Evolutionary conservation across 345 rosid species (phyloP), one percentile per base, ranked within the genome.

Genomic region (Eucalyptus sp.): DNA sequence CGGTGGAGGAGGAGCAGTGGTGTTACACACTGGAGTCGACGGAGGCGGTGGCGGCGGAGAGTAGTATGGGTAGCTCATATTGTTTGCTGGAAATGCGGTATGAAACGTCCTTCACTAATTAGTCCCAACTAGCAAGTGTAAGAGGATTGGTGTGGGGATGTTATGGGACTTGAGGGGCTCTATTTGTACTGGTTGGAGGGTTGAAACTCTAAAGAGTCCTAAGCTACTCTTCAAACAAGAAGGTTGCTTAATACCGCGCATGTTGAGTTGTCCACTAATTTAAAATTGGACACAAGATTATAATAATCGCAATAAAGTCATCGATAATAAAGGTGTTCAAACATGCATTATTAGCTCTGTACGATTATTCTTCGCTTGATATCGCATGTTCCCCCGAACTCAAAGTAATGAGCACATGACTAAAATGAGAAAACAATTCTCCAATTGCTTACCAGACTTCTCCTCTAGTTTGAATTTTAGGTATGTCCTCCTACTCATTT

Each of bases 31-130:
- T 6, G 58, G 46, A 46, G 79, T 49, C 9, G 88, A 41, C 0
- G 60, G 62, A 8, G 91, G 52, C 2, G 90, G 71, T 2, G 90
- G 62, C 2, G 90, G 90, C 20, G 90, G 90, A 29, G 90, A 90
- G 31, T 60, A 90, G 89, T 90, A 87, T 27, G 87, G 89, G 88
- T 90, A 90, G 43, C 83, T 51, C 90, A 89, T 89, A 76, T 41
- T 41, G 48, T 76, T 80, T 44, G 41, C 17, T 18, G 56, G 29
- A 15, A 64, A 56, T 27, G 25, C 4, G 3, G 58, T 27, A 31
- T 31, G 83, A n/a, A 46, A 48, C 14, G 8, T 16, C 10, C 83
- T 12, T 64, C 14, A 15, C 51, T 4, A 9, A 10, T n/a, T 31
- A 87, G n/a, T 17, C 41, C 62, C 54, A 51, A 86, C 46, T 50